Percentiles rank a stretch among this genome's conserved stretches.
Conservation (phyloP, 805 yeast genomes). For the Candida sakaeoensis region DNA sequence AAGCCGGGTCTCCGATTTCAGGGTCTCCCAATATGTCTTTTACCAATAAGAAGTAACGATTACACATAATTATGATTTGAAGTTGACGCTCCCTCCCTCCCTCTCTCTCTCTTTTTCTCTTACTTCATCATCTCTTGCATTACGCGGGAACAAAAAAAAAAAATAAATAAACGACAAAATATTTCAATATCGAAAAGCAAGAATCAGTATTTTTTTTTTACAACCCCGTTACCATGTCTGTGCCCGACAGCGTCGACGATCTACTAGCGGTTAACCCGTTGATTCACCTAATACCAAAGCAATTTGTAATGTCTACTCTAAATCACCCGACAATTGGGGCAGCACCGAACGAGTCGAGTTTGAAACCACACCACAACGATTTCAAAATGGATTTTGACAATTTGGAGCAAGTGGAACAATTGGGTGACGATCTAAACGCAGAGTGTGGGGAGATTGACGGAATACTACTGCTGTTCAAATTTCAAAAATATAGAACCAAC, state of each 20-base stretch:
- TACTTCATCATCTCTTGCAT: not conserved
- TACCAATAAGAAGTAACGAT: not conserved
- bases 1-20: slow-evolving; percentile 9
- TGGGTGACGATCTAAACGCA: slow-evolving; percentile 18
- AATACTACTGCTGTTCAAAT: slow-evolving; percentile 15
- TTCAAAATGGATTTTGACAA: slow-evolving; percentile 7
- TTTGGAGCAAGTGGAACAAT: slow-evolving; percentile 10
- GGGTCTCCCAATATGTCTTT: slow-evolving; percentile 7
- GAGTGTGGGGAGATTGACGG: slow-evolving; percentile 25
- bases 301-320: slow-evolving; percentile 18
- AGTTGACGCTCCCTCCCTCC: not conserved
- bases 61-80: not conserved
- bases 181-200: not conserved
- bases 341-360: slow-evolving; percentile 10
- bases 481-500: slow-evolving; percentile 26
- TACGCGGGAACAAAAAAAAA: not conserved
- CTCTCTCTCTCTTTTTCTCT: no score
- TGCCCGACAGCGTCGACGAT: slow-evolving; percentile 19
- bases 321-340: slow-evolving; percentile 10
- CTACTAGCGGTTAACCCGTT: slow-evolving; percentile 25
- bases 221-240: slow-evolving; percentile 13
- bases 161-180: not conserved
- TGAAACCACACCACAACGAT: slow-evolving; percentile 6
- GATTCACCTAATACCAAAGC: slow-evolving; percentile 27
- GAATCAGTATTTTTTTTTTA: slow-evolving; percentile 7